Percentiles rank a stretch among this genome's conserved stretches.
Evolutionary conservation across 306 rosid genomes (phyloP).

Genomic region (Quercus agrifolia): DNA sequence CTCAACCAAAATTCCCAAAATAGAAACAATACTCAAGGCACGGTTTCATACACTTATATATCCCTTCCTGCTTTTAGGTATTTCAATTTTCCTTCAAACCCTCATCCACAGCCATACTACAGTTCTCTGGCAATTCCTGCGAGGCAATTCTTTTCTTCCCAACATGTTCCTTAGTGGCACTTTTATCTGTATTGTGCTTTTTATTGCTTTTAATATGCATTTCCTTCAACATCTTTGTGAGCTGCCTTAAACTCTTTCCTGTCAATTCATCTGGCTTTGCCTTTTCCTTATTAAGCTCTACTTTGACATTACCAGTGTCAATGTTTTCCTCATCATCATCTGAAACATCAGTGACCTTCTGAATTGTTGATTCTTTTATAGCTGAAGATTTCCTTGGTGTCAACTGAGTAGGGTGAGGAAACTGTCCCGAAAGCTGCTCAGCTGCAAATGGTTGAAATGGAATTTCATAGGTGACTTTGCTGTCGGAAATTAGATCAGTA

Average conservation of each 20-base stretch:
- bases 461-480: neutral
- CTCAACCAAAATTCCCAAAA: neutral
- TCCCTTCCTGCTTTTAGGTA: neutral
- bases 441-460: constrained; percentile 17
- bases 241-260: constrained; percentile 41
- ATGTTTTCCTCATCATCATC: constrained; percentile 19
- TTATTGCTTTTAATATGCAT: constrained; percentile 12
- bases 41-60: neutral
- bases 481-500: neutral
- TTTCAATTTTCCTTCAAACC: constrained; percentile 22
- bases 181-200: neutral
- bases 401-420: constrained; percentile 34
- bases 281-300: constrained; percentile 7
- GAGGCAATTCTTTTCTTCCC: constrained; percentile 64
- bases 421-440: constrained; percentile 26
- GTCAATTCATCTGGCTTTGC: constrained; percentile 10
- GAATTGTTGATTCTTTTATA: constrained; percentile 9
- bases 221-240: constrained; percentile 40
- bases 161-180: constrained; percentile 23
- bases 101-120: constrained; percentile 15
- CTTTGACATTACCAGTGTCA: neutral
- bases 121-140: constrained; percentile 59
- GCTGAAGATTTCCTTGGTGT: constrained; percentile 8
- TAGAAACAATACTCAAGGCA: too few species aligned
- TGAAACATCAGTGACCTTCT: neutral